A percentile compares a stretch with the other conserved stretches of the same genome.
Conservation (phyloP, 495 filamentous ascomycete species). For the Venustampulla echinocandica region DNA sequence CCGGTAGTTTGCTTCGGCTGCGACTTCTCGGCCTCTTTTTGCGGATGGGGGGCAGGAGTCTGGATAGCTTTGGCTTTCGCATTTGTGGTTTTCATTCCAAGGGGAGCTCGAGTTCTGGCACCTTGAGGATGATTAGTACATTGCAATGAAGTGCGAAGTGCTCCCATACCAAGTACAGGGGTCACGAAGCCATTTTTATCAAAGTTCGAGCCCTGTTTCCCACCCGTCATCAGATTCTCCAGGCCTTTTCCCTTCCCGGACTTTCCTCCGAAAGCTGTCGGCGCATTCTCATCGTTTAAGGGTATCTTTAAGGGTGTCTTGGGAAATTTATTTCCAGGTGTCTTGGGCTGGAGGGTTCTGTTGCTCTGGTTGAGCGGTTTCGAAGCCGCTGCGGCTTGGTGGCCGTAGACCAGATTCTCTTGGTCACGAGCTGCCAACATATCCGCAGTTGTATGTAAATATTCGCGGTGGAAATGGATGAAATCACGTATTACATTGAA, state of each 20-base stretch:
- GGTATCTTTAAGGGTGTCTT: conserved; percentile 82
- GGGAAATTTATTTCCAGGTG: conserved; percentile 62
- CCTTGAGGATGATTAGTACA: conserved; percentile 32
- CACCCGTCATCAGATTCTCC: conserved; percentile 52
- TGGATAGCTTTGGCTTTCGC: conserved; percentile 68
- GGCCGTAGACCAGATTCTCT: conserved; percentile 72
- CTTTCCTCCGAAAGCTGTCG: conserved; percentile 54
- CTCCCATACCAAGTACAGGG: conserved; percentile 57
- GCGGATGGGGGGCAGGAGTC: conserved; percentile 29
- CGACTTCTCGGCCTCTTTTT: conserved; percentile 35
- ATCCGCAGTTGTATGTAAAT: conserved; percentile 28
- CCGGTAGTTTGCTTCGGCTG: conserved; percentile 29
- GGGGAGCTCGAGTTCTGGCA: conserved; percentile 63
- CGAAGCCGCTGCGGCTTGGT: conserved; percentile 65
- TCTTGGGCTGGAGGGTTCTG: conserved; percentile 60
- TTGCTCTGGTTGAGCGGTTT: conserved; percentile 68
- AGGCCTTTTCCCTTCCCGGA: conserved; percentile 54
- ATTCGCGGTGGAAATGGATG: conserved; percentile 13
- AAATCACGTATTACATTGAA: conserved; percentile 19
- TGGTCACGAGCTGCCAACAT: conserved; percentile 84
- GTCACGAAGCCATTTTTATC: conserved; percentile 63
- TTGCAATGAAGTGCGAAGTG: not conserved
- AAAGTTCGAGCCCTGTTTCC: conserved; percentile 48
- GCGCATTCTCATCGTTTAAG: conserved; percentile 79
- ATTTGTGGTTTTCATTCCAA: conserved; percentile 95